Evolutionary conservation across 495 filamentous ascomycete species (phyloP).

Genomic region (Physcia stellaris): DNA sequence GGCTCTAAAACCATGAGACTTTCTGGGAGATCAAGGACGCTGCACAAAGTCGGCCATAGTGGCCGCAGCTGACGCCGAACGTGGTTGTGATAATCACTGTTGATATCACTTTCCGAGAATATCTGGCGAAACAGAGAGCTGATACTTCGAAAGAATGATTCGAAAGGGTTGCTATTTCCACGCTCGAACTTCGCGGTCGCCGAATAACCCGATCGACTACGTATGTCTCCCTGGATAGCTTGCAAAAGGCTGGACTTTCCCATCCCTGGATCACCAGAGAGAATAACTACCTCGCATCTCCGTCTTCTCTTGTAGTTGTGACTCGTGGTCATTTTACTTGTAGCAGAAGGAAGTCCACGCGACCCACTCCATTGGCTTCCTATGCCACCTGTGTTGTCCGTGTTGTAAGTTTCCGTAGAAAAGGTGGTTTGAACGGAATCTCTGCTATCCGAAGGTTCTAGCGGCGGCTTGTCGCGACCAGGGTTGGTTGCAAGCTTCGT

Average conservation of each 20-base stretch:
- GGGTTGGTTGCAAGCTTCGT: neutral
- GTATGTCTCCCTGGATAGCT: constrained; percentile 57
- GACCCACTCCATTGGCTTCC: neutral
- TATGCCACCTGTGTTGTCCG: constrained; percentile 1
- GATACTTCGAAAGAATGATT: constrained; percentile 64
- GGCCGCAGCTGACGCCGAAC: constrained; percentile 59
- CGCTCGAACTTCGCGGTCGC: constrained; percentile 75
- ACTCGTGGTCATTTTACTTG: constrained; percentile 26
- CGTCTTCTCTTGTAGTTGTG: constrained; percentile 51
- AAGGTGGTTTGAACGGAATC: constrained; percentile 15
- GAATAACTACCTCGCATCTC: constrained; percentile 63
- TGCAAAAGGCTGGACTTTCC: constrained; percentile 78
- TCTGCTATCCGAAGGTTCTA: constrained; percentile 7
- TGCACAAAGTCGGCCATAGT: constrained; percentile 66
- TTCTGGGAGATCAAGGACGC: constrained; percentile 65
- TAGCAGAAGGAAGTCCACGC: constrained; percentile 9
- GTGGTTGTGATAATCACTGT: constrained; percentile 65
- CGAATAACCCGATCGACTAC: constrained; percentile 66
- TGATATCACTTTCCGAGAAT: constrained; percentile 77
- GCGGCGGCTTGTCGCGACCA: constrained; percentile 5
- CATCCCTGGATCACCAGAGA: constrained; percentile 62
- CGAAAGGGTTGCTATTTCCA: constrained; percentile 68
- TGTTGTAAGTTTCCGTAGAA: constrained; percentile 7
- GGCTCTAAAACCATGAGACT: constrained; percentile 35
- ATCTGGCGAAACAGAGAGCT: constrained; percentile 80